Conservation (phyloP, 2,329 filamentous ascomycete species). For the Chaetomium strumarium region DNA sequence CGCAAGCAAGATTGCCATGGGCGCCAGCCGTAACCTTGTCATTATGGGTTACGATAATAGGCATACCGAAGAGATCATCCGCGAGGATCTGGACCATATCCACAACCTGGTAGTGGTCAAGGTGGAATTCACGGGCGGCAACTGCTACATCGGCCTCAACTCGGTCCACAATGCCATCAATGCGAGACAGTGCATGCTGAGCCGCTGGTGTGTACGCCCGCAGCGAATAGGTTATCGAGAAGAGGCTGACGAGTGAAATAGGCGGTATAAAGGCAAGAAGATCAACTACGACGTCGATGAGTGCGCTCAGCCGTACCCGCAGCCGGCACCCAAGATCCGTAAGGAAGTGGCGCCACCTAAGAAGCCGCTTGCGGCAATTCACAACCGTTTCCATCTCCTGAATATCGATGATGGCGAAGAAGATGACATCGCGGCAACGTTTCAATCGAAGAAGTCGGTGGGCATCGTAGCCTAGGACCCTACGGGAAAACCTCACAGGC, state of each 20-base stretch:
- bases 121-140: slow-evolving; percentile 51
- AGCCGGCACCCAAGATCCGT: slow-evolving; percentile 21
- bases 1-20: slow-evolving; percentile 55
- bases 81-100: slow-evolving; percentile 74
- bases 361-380: slow-evolving; percentile 33
- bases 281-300: slow-evolving; percentile 70
- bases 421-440: slow-evolving; percentile 30
- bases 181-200: slow-evolving; percentile 74
- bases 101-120: slow-evolving; percentile 69
- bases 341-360: slow-evolving; percentile 29
- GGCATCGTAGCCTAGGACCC: slow-evolving; percentile 25
- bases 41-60: slow-evolving; percentile 53
- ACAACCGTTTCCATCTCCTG: slow-evolving; percentile 60
- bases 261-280: slow-evolving; percentile 62
- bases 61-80: slow-evolving; percentile 59
- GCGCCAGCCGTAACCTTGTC: slow-evolving; percentile 69
- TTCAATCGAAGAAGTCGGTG: slow-evolving; percentile 23
- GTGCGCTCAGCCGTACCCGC: slow-evolving; percentile 55
- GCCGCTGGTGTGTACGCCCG: slow-evolving; percentile 39
- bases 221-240: neutral
- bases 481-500: neutral
- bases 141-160: slow-evolving; percentile 68
- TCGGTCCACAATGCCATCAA: slow-evolving; percentile 70
- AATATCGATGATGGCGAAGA: slow-evolving; percentile 42
- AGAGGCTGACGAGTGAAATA: slow-evolving; percentile 28